Percentiles rank a stretch among this genome's conserved stretches.
These are phyloP conservation scores for Astrephomene gubernaculifera DNA, from an alignment of 139 green algal genomes.

Conservation along the genomic window DNA sequence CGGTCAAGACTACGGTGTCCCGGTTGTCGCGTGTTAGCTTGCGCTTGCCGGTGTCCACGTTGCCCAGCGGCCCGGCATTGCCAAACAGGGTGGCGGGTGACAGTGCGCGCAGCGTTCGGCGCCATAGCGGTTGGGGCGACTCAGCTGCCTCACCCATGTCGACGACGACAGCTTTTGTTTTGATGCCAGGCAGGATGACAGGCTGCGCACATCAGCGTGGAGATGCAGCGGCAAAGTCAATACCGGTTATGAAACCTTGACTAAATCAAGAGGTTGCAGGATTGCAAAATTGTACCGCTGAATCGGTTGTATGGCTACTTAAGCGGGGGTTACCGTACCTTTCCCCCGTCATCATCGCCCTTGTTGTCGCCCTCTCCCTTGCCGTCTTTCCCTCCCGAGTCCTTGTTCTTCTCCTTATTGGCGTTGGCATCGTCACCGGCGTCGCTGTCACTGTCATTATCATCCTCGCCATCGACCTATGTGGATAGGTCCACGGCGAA, in stretches of 20 bases:
- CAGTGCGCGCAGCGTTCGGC: conserved; percentile 7
- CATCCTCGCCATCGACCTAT: conserved; percentile 47
- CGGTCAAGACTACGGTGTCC: conserved; percentile 36
- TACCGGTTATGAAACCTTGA: too few species aligned
- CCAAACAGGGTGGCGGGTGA: background rate
- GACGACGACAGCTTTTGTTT: conserved; percentile 41
- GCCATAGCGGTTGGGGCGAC: conserved; percentile 33
- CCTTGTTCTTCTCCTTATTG: conserved; percentile 28
- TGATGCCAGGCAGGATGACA: conserved; percentile 38
- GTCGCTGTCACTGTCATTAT: conserved; percentile 46
- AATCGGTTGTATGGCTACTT: too few species aligned
- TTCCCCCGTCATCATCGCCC: conserved; percentile 8
- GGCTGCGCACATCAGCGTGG: too few species aligned
- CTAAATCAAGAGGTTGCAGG: too few species aligned
- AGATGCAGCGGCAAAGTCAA: too few species aligned
- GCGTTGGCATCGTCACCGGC: conserved; percentile 34
- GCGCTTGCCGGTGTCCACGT: conserved; percentile 46
- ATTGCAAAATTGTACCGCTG: too few species aligned
- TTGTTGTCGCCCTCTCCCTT: background rate
- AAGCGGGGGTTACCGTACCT: too few species aligned
- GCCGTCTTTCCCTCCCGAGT: background rate
- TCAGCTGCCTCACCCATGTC: conserved; percentile 25
- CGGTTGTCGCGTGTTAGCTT: conserved; percentile 47
- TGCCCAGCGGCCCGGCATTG: background rate
- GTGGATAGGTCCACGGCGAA: too few species aligned